These are phyloP conservation scores for Cryptosporidium sp. DNA, from an alignment of 169 alveolate species.

Conservation along the genomic window DNA sequence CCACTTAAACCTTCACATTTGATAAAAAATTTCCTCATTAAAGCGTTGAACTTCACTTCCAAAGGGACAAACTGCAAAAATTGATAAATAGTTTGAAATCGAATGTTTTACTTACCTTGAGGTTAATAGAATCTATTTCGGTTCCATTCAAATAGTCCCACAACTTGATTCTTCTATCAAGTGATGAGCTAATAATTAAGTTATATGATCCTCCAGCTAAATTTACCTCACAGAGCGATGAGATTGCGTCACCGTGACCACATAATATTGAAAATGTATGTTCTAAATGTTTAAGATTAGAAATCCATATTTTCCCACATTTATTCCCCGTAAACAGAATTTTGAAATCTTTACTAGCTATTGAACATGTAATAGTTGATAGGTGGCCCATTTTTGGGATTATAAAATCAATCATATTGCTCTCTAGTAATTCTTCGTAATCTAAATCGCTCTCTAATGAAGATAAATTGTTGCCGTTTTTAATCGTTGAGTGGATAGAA, in stretches of 20 bases:
- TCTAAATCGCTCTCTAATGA: neutral
- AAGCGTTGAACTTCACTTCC: constrained; percentile 21
- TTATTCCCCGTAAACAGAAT: constrained; percentile 43
- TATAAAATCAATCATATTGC: neutral
- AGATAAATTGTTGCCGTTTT: neutral
- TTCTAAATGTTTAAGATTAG: constrained; percentile 12
- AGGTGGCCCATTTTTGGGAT: constrained; percentile 55
- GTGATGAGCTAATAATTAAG: constrained; percentile 26
- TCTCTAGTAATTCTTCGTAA: neutral
- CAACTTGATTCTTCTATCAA: constrained; percentile 43
- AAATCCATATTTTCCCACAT: constrained; percentile 66
- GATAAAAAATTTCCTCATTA: neutral
- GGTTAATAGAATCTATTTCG: constrained; percentile 33
- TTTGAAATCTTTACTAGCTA: neutral
- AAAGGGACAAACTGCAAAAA: constrained; percentile 16
- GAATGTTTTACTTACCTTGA: constrained; percentile 37
- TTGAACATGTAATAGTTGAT: constrained; percentile 56
- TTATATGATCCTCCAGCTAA: neutral
- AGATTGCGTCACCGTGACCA: constrained; percentile 39
- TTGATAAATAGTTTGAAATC: neutral
- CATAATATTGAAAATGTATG: constrained; percentile 58
- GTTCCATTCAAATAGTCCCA: constrained; percentile 19
- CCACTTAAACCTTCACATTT: constrained; percentile 25
- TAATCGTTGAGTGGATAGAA: neutral
- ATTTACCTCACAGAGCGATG: constrained; percentile 32